Evolutionary conservation across 129 eudicot genomes (phyloP).

Genomic region (Pulicaria dysenterica): DNA sequence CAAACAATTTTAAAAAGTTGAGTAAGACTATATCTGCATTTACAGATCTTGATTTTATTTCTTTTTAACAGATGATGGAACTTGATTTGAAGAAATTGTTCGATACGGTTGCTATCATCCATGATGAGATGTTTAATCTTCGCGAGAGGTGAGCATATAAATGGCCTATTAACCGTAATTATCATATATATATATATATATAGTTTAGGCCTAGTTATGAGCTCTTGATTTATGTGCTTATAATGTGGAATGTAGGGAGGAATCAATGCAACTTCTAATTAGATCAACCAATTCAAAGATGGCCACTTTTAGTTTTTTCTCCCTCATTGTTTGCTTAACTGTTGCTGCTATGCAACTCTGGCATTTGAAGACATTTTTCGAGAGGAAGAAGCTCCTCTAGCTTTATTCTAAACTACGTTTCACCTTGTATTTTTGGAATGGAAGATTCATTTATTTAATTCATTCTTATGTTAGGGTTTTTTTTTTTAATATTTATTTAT

Average conservation of each 20-base stretch:
- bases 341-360: slow-evolving; percentile 59
- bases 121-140: slow-evolving; percentile 75
- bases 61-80: slow-evolving; percentile 52
- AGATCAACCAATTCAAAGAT: slow-evolving; percentile 55
- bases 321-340: slow-evolving; percentile 47
- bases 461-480: neutral
- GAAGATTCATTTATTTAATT: neutral
- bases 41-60: slow-evolving; percentile 1
- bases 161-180: neutral
- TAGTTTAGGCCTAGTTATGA: neutral
- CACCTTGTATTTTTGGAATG: neutral
- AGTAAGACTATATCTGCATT: neutral
- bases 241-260: slow-evolving; percentile 39
- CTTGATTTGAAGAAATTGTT: slow-evolving; percentile 66
- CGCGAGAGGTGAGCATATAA: slow-evolving; percentile 56
- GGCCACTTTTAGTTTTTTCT: slow-evolving; percentile 56
- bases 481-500: too few relatives aligned
- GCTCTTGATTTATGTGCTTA: neutral
- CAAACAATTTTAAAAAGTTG: too few relatives aligned
- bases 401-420: neutral
- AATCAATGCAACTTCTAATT: slow-evolving; percentile 49
- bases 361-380: slow-evolving; percentile 66
- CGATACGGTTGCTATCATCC: slow-evolving; percentile 54
- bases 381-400: slow-evolving; percentile 56
- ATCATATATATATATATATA: neutral